Evolutionary conservation across 1,284 basidiomycete species (phyloP).

Genomic region (Ustilago bromivora): DNA sequence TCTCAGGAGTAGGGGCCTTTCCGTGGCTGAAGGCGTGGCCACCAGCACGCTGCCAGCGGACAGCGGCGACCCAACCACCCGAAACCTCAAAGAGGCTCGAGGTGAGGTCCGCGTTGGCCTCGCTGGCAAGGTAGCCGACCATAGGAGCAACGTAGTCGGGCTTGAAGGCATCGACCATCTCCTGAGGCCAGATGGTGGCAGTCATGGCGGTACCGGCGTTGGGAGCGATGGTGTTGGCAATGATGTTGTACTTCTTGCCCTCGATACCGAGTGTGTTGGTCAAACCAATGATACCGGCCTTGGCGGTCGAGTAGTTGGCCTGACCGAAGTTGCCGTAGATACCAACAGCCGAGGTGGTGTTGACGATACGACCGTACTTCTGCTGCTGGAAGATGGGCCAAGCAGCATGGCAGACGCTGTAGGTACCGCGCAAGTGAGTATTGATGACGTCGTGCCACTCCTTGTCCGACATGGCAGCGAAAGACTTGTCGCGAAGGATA

Average conservation of each 20-base stretch:
- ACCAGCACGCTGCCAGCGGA: slow-evolving; percentile 91
- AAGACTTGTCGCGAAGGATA: slow-evolving; percentile 87
- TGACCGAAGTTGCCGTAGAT: slow-evolving; percentile 95
- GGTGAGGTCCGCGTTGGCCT: slow-evolving; percentile 80
- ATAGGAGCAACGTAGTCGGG: slow-evolving; percentile 91
- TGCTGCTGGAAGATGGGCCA: slow-evolving; percentile 98
- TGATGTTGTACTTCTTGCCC: slow-evolving; percentile 88
- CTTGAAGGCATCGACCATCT: slow-evolving; percentile 95
- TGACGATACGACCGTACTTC: slow-evolving; percentile 95
- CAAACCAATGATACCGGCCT: slow-evolving; percentile 90
- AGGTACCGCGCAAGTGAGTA: slow-evolving; percentile 81
- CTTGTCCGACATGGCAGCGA: slow-evolving; percentile 86
- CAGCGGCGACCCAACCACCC: slow-evolving; percentile 92
- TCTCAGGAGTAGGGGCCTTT: slow-evolving; percentile 63
- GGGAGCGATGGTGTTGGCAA: slow-evolving; percentile 88
- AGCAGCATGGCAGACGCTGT: slow-evolving; percentile 82
- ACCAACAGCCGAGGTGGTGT: slow-evolving; percentile 91
- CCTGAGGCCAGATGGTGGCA: slow-evolving; percentile 78
- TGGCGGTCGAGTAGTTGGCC: slow-evolving; percentile 82
- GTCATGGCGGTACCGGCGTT: slow-evolving; percentile 77
- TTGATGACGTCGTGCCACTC: slow-evolving; percentile 95
- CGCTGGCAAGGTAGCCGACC: slow-evolving; percentile 89
- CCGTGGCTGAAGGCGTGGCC: slow-evolving; percentile 73
- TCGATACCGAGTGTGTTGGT: slow-evolving; percentile 91
- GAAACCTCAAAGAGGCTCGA: slow-evolving; percentile 87